A percentile compares a stretch with the other conserved stretches of the same genome.
These are phyloP conservation scores for Desmodesmus armatus DNA, from an alignment of 139 green algal genomes.

Conservation along the genomic window DNA sequence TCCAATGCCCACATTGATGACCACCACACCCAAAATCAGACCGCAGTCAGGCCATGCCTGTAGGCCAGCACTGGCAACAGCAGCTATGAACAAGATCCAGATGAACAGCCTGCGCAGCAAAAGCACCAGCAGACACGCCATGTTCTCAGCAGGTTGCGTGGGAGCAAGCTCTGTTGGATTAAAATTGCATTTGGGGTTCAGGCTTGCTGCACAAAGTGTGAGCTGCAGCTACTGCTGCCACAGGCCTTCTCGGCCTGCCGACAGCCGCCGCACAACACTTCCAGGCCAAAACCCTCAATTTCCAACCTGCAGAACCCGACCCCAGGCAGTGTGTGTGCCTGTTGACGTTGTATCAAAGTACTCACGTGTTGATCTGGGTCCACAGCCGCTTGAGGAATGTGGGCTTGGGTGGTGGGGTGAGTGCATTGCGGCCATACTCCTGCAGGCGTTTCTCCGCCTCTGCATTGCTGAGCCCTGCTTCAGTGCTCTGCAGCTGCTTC, in stretches of 20 bases:
- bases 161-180: too few species aligned
- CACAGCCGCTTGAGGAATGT: slow-evolving; percentile 43
- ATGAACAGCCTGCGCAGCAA: slow-evolving; percentile 43
- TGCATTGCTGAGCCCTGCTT: neutral
- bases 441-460: neutral
- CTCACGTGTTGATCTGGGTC: slow-evolving; percentile 50
- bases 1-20: slow-evolving; percentile 53
- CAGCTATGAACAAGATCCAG: slow-evolving; percentile 38
- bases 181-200: too few species aligned
- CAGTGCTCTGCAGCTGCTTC: neutral
- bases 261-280: too few species aligned
- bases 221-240: neutral
- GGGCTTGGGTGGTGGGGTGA: slow-evolving; percentile 49
- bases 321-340: too few species aligned
- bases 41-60: slow-evolving; percentile 43
- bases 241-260: too few species aligned
- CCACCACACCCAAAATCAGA: slow-evolving; percentile 45
- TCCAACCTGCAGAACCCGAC: too few species aligned
- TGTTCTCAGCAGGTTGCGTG: too few species aligned
- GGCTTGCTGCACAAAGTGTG: neutral
- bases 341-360: too few species aligned
- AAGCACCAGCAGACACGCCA: neutral
- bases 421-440: slow-evolving; percentile 41
- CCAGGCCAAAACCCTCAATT: too few species aligned
- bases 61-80: slow-evolving; percentile 34